phyloP scores from a whole-genome alignment of 805 yeast species.

The Kregervanrija fluxuum region DNA sequence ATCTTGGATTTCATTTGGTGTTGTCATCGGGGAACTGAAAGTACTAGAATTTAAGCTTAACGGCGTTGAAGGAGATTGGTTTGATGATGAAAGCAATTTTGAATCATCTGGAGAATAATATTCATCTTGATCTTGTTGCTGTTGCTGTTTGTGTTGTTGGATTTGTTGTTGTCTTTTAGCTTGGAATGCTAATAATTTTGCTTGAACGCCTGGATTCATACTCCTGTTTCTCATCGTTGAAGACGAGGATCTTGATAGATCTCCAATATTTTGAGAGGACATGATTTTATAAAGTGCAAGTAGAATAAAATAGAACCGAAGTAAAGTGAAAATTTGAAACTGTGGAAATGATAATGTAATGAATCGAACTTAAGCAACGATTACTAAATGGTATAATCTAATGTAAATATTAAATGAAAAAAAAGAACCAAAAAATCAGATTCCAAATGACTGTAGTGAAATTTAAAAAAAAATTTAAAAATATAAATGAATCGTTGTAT shows the following conservation, averaged over 20 bases:
- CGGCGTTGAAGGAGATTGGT: conserved; percentile 17
- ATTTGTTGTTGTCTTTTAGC: conserved; percentile 54
- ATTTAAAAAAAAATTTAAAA: no score
- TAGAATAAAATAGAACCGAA: no score
- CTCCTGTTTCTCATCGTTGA: conserved; percentile 20
- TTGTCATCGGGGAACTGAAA: conserved; percentile 11
- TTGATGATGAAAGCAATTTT: neutral
- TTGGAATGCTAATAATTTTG: conserved; percentile 80
- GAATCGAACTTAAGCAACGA: no score
- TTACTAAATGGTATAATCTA: no score
- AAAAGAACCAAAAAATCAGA: neutral
- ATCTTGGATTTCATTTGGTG: conserved; percentile 10
- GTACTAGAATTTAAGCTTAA: conserved; percentile 11
- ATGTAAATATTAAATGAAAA: no score
- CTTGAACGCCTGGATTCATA: conserved; percentile 74
- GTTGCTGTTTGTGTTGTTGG: conserved; percentile 11
- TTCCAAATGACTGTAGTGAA: neutral
- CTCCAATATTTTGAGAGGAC: no score
- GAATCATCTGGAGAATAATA: neutral
- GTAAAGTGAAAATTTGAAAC: no score
- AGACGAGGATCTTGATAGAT: conserved; percentile 1
- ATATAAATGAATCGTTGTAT: no score
- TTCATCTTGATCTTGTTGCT: conserved; percentile 7
- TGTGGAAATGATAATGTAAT: no score
- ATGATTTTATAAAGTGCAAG: no score